Evolutionary conservation across 768 basidiomycete genomes (phyloP), one percentile per base, ranked within the genome.

Genomic region (Asterophora lycoperdoides): DNA sequence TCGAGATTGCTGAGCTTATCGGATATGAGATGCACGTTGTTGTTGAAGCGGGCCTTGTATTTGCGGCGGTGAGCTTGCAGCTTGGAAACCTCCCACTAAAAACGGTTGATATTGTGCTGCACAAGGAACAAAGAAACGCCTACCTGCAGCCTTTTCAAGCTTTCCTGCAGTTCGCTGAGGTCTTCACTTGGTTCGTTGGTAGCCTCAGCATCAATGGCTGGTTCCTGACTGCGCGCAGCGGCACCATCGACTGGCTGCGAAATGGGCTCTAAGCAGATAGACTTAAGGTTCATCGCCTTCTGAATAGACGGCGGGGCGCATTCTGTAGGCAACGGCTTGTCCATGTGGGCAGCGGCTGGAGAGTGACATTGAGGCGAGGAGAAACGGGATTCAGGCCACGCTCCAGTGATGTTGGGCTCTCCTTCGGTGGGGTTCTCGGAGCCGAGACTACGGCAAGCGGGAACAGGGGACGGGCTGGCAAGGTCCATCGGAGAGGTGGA

Each of bases 401-500:
- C 73, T 19, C 73, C 75, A 10, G 77, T 57, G 6, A 76, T 54
- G 35, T 57, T 56, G 18, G 71, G 74, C 17, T 77, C 76, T 40
- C 46, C 52, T 14, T n/a, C 49, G 11, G 36, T 33, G 34, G 48
- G 38, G 23, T 60, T 46, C 30, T 55, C 42, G 30, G 48, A 49
- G 29, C 18, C 34, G 6, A 52, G 46, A n/a, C 29, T 46, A 36
- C 36, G 49, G 44, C 23, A 32, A 50, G 53, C 26, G 20, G 60
- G 55, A 9, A 63, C 55, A 13, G 69, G 64, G 1, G 70, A 66
- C 3, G 74, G 72, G 18, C 70, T 74, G 10, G 67, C 68, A 4
- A 78, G 62, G 15, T 76, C 75, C 70, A 79, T 77, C 0, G 77
- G 75, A 5, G 78, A 76, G 37, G 65, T 66, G 19, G 75, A 74